These are phyloP conservation scores for Cytospora mali DNA, from an alignment of 2,329 filamentous ascomycete species.

Conservation along the genomic window DNA sequence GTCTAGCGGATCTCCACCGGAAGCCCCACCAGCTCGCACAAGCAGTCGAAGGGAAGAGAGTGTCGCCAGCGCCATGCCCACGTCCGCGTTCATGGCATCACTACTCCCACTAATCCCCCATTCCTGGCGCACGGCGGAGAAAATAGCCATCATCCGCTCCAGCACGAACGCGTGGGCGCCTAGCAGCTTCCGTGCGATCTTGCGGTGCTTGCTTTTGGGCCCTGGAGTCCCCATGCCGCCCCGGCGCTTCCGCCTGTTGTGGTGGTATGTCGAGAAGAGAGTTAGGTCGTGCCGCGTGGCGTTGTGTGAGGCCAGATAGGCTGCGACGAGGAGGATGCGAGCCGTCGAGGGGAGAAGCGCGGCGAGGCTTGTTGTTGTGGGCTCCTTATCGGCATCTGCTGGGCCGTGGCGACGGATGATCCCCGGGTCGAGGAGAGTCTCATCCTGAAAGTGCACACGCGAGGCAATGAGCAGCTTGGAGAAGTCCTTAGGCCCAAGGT, in stretches of 20 bases:
- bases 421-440: slow-evolving; percentile 67
- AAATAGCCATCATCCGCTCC: slow-evolving; percentile 78
- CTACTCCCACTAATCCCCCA: slow-evolving; percentile 45
- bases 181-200: slow-evolving; percentile 76
- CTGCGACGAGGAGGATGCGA: slow-evolving; percentile 72
- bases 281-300: slow-evolving; percentile 70
- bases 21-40: slow-evolving; percentile 60
- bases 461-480: slow-evolving; percentile 76
- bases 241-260: slow-evolving; percentile 50
- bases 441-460: slow-evolving; percentile 71
- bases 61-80: slow-evolving; percentile 70
- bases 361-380: slow-evolving; percentile 50
- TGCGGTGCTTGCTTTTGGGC: slow-evolving; percentile 59
- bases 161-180: slow-evolving; percentile 77
- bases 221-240: slow-evolving; percentile 46
- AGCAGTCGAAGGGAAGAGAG: slow-evolving; percentile 71
- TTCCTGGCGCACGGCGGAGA: slow-evolving; percentile 64
- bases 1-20: slow-evolving; percentile 65
- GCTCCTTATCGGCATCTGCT: not conserved
- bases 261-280: slow-evolving; percentile 73
- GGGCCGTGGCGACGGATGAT: slow-evolving; percentile 48
- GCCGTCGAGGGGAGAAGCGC: slow-evolving; percentile 70
- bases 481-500: slow-evolving; percentile 78
- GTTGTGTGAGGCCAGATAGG: slow-evolving; percentile 83
- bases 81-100: slow-evolving; percentile 51